phyloP scores from a whole-genome alignment of 2,329 filamentous ascomycete genomes.

The Monosporascus sp. region DNA sequence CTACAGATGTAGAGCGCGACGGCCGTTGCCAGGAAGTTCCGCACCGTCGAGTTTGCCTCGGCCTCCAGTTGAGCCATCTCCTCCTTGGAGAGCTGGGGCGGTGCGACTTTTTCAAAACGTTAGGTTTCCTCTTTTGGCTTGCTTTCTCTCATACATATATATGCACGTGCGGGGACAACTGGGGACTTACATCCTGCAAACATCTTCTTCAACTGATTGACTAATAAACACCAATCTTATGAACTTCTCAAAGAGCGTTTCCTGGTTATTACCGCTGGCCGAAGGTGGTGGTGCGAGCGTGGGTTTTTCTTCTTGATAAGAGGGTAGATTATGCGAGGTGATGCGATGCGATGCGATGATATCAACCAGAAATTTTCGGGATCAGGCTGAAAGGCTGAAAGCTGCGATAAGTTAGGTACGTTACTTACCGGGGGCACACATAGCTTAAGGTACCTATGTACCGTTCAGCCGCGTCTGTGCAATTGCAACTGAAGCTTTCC shows the following conservation, averaged over 20 bases:
- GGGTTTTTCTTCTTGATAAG: no score
- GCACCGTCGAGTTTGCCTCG: constrained; percentile 61
- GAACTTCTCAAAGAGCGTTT: neutral
- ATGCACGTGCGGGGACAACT: neutral
- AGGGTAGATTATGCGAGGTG: no score
- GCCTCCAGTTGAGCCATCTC: constrained; percentile 66
- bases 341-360: no score
- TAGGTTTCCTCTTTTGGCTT: neutral
- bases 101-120: constrained; percentile 16
- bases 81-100: constrained; percentile 63
- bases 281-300: no score
- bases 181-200: constrained; percentile 20
- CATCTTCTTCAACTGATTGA: constrained; percentile 11
- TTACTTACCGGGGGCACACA: no score
- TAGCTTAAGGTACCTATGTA: no score
- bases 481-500: no score
- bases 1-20: constrained; percentile 72
- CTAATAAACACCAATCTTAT: neutral
- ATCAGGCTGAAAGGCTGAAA: no score
- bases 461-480: no score
- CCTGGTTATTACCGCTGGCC: no score
- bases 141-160: neutral
- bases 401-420: no score
- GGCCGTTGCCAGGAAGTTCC: constrained; percentile 60
- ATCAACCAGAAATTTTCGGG: no score